These are phyloP conservation scores for Oryza brachyantha DNA, from an alignment of 176 grass and related monocot species.

Conservation along the genomic window DNA sequence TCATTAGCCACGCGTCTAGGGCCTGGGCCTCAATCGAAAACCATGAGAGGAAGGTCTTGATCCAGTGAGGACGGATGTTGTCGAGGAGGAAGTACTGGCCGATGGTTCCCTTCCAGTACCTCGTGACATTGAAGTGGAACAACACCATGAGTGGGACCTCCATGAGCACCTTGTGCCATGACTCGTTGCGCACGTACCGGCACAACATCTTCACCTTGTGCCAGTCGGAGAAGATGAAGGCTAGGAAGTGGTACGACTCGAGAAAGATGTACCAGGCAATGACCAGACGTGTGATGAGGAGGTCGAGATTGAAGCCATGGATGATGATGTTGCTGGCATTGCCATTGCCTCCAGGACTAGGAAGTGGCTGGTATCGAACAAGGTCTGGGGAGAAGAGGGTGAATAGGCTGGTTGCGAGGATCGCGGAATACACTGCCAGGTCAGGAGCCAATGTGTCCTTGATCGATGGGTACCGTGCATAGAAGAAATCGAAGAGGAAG, in stretches of 20 bases:
- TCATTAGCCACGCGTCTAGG: neutral
- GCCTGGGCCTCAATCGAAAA: neutral
- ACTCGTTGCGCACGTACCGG: neutral
- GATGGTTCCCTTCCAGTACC: slow-evolving; percentile 9
- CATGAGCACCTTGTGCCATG: neutral
- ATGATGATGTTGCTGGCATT: neutral
- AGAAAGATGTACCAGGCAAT: slow-evolving; percentile 1
- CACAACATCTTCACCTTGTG: slow-evolving; percentile 31
- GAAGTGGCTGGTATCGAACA: neutral
- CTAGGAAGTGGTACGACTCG: slow-evolving; percentile 23
- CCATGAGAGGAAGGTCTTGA: slow-evolving; percentile 2
- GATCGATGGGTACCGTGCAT: neutral
- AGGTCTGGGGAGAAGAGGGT: neutral
- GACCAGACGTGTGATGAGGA: neutral
- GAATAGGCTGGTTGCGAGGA: slow-evolving; percentile 6
- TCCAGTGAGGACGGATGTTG: neutral
- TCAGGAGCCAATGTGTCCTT: neutral
- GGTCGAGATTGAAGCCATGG: slow-evolving; percentile 2
- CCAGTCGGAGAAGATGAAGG: slow-evolving; percentile 21
- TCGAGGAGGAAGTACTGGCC: slow-evolving; percentile 8
- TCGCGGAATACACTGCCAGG: neutral
- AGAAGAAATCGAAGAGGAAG: slow-evolving; percentile 33
- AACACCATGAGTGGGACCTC: neutral
- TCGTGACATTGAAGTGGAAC: slow-evolving; percentile 4
- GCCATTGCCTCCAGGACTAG: neutral